Percentiles rank a stretch among this genome's conserved stretches.
Evolutionary conservation across 371 early-diverging fungal species (phyloP).

Genomic region (Lichtheimia ornata): DNA sequence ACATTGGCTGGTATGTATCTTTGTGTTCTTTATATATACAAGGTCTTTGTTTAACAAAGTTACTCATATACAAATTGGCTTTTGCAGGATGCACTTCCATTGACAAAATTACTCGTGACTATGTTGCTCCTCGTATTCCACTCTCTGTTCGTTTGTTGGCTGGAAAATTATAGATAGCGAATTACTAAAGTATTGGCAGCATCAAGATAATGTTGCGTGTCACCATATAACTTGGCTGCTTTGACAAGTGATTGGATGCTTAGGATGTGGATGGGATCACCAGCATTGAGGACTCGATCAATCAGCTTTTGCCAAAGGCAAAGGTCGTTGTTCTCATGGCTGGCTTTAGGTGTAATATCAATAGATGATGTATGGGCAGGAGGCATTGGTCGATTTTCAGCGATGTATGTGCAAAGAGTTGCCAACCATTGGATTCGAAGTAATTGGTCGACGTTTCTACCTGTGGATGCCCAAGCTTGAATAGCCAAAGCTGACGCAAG

Average conservation of each 20-base stretch:
- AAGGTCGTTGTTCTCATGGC: constrained; percentile 7
- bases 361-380: not conserved
- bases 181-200: constrained; percentile 24
- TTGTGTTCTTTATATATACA: not conserved
- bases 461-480: constrained; percentile 9
- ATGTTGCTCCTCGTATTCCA: constrained; percentile 6
- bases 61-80: not conserved
- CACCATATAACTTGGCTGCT: constrained; percentile 5
- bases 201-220: constrained; percentile 14
- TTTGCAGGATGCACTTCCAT: constrained; percentile 12
- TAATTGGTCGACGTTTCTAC: constrained; percentile 9
- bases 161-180: not conserved
- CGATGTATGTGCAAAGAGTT: constrained; percentile 35
- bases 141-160: constrained; percentile 3
- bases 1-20: constrained; percentile 19
- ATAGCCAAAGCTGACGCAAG: constrained; percentile 39
- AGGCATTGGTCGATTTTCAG: constrained; percentile 31
- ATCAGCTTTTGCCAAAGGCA: constrained; percentile 18
- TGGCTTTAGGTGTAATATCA: too few species aligned
- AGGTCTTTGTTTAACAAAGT: not conserved
- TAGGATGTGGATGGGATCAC: constrained; percentile 28
- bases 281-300: constrained; percentile 18
- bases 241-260: constrained; percentile 23
- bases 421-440: constrained; percentile 28
- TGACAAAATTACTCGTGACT: constrained; percentile 3